Base-by-base conservation (phyloP, 2,329 filamentous ascomycete genomes). In the Epicoccum nigrum region DNA sequence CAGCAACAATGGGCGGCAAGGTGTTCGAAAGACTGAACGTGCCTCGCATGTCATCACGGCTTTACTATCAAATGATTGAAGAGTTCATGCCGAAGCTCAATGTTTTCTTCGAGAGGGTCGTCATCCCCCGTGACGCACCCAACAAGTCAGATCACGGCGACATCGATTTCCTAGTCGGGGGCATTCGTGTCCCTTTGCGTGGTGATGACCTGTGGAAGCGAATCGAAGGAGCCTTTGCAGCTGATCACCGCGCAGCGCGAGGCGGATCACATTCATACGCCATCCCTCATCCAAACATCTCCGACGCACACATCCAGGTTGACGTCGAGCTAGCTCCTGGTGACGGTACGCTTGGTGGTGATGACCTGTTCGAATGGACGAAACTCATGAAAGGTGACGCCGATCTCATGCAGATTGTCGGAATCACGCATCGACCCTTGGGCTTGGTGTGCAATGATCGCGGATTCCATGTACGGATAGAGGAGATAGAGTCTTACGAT, bases 361-460 rank as follows among this genome's bases (percentile, higher is more conserved):
- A 44, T 1, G 68, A 70, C 1, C 56, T 73, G 0, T 45, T 79
- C 82, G 55, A 76, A 23, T 93, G 89, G 88, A 77, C 80, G 30
- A 71, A 83, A 3, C 91, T 92, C 73, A 84, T 84, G 58, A 79
- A 87, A 31, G 81, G 83, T 0, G 89, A 93, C 60, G 87, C 88
- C n/a, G 89, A 93, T 60, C 63, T 85, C 2, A 86, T 86, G 80
- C 87, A 83, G 52, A 79, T 86, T 7, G 67, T 93, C 0, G 87
- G 88, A 4, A 77, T 81, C 15, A 82, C 79, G 7, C 83, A 90
- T 55, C 81, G 86, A 0, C 81, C 80, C 0, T 81, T 84, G 28
- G 89, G 89, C 1, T 80, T 94, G 7, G 88, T 83, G 0, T 75
- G 84, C 19, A 86, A 85, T 58, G 83, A 89, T 42, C 70, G 67